A percentile compares a stretch with the other conserved stretches of the same genome.
phyloP scores from a whole-genome alignment of 257 asterid genomes.

The Nemophila menziesii region DNA sequence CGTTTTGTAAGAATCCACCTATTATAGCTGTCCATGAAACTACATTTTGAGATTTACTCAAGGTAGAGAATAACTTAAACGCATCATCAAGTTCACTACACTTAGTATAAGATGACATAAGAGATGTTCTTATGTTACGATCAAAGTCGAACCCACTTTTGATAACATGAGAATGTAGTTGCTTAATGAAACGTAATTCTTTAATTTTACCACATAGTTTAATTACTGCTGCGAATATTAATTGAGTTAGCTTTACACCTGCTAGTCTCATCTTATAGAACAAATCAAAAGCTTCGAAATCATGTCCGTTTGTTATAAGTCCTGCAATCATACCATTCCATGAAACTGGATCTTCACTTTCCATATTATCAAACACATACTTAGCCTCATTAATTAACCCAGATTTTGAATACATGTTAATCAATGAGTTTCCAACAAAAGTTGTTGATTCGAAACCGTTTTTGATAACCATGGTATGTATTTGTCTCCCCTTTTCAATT shows the following conservation, averaged over 20 bases:
- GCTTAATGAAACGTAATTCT: conserved; percentile 49
- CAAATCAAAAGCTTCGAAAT: conserved; percentile 50
- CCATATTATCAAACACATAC: conserved; percentile 37
- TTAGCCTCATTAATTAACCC: conserved; percentile 65
- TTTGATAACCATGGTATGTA: conserved; percentile 56
- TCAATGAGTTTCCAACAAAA: conserved; percentile 68
- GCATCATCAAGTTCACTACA: conserved; percentile 61
- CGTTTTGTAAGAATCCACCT: conserved; percentile 64
- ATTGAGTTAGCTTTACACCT: conserved; percentile 42
- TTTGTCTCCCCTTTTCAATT: conserved; percentile 41
- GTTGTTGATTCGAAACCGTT: conserved; percentile 39
- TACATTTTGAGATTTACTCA: conserved; percentile 38
- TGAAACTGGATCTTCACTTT: conserved; percentile 46
- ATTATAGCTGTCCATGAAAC: conserved; percentile 91
- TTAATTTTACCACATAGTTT: conserved; percentile 60
- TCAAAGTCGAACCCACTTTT: conserved; percentile 43
- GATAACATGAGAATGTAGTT: conserved; percentile 50
- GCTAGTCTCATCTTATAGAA: conserved; percentile 52
- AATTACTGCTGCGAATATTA: conserved; percentile 40
- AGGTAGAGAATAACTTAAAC: conserved; percentile 36
- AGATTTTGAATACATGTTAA: conserved; percentile 61
- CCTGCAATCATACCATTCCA: conserved; percentile 96
- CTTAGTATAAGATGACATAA: conserved; percentile 71
- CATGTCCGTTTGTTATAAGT: conserved; percentile 50
- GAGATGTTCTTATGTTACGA: conserved; percentile 46